Conservation (phyloP, 768 basidiomycete genomes). For the Botryobasidium botryosum region DNA sequence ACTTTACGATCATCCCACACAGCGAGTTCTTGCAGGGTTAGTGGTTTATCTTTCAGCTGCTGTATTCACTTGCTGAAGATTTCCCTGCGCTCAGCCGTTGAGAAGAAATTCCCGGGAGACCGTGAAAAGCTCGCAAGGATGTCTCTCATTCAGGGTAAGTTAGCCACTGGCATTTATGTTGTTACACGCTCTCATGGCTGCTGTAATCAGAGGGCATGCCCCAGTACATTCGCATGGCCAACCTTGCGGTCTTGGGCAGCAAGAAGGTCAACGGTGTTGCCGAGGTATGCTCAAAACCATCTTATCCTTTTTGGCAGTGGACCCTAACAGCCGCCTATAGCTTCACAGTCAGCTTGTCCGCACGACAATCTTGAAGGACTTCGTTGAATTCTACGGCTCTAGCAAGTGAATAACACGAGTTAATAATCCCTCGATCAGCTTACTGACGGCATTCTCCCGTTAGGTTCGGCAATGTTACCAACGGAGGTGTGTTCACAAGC, state of each 20-base stretch:
- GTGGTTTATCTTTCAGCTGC: conserved; percentile 10
- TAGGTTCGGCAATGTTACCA: conserved; percentile 80
- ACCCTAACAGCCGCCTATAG: too few relatives aligned
- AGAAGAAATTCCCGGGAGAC: conserved; percentile 80
- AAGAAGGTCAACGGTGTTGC: conserved; percentile 92
- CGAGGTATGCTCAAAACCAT: conserved; percentile 27
- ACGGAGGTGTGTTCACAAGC: too few relatives aligned
- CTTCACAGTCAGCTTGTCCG: conserved; percentile 80
- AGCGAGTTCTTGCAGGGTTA: conserved; percentile 49
- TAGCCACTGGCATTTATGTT: not conserved
- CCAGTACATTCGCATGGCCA: conserved; percentile 79
- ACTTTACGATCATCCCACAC: not conserved
- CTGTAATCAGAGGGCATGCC: conserved; percentile 55
- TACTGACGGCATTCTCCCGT: too few relatives aligned
- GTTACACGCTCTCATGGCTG: not conserved
- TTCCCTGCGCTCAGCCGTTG: conserved; percentile 38
- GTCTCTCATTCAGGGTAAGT: conserved; percentile 76
- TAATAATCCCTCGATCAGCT: too few relatives aligned
- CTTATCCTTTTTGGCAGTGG: too few relatives aligned
- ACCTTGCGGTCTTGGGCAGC: conserved; percentile 46
- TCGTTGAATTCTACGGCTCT: conserved; percentile 79
- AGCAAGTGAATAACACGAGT: conserved; percentile 58
- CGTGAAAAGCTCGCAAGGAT: conserved; percentile 63
- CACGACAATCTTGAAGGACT: conserved; percentile 31
- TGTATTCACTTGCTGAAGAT: not conserved